Percentiles rank a stretch among this genome's conserved stretches.
These are phyloP conservation scores for Pisolithus microcarpus DNA, from an alignment of 768 basidiomycete species.

Conservation along the genomic window DNA sequence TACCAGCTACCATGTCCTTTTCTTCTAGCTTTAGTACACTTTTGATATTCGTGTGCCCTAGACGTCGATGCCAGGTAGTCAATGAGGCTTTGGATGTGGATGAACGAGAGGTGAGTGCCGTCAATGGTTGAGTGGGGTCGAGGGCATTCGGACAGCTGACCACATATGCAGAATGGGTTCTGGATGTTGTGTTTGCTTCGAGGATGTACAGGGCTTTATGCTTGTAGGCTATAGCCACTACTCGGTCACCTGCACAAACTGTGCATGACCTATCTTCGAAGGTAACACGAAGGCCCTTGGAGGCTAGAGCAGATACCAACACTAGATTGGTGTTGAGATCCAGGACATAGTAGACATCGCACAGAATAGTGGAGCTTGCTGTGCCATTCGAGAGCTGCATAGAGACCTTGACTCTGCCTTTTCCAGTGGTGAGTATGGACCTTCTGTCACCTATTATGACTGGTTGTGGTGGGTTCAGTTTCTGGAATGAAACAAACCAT, in stretches of 20 bases:
- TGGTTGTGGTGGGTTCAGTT: too few species aligned
- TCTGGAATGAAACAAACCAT: too few species aligned
- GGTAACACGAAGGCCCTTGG: neutral
- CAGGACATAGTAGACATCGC: conserved; percentile 10
- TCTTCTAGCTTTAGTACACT: neutral
- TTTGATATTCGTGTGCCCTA: neutral
- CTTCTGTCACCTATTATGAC: too few species aligned
- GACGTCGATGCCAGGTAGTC: conserved; percentile 1
- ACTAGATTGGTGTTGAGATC: conserved; percentile 14
- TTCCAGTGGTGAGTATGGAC: too few species aligned
- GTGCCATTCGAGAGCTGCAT: too few species aligned
- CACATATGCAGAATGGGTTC: neutral
- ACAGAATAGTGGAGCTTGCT: neutral
- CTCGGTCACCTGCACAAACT: neutral
- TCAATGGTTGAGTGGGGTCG: neutral
- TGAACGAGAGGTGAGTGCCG: neutral
- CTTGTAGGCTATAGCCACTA: neutral
- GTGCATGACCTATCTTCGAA: neutral
- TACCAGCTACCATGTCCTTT: conserved; percentile 3
- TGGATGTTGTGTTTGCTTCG: too few species aligned
- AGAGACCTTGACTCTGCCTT: too few species aligned
- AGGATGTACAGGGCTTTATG: too few species aligned
- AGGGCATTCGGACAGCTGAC: neutral
- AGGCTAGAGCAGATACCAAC: conserved; percentile 7
- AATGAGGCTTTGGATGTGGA: neutral